phyloP scores from a whole-genome alignment of 2,329 filamentous ascomycete genomes.

The Xylaria sp. region DNA sequence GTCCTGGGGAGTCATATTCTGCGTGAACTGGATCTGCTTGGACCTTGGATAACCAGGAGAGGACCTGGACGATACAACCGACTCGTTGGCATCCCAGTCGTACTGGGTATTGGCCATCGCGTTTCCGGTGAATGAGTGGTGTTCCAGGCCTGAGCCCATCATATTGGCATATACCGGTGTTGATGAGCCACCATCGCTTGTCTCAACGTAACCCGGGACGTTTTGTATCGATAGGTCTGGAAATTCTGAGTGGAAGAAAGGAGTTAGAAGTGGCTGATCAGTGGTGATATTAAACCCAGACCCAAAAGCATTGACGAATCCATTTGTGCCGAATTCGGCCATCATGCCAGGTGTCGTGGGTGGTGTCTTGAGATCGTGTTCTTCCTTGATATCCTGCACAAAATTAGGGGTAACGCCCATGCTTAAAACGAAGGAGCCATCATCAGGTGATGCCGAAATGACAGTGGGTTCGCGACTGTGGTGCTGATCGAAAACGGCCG shows the following conservation, averaged over 20 bases:
- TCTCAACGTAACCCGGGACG: slow-evolving; percentile 59
- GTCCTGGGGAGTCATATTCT: slow-evolving; percentile 58
- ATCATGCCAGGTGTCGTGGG: slow-evolving; percentile 63
- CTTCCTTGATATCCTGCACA: slow-evolving; percentile 46
- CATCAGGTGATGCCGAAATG: slow-evolving; percentile 53
- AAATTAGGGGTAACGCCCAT: slow-evolving; percentile 37
- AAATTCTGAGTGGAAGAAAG: slow-evolving; percentile 60
- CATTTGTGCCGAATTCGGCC: slow-evolving; percentile 54
- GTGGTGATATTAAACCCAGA: slow-evolving; percentile 48
- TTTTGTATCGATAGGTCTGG: slow-evolving; percentile 54
- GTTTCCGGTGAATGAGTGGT: slow-evolving; percentile 48
- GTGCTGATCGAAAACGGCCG: slow-evolving; percentile 54
- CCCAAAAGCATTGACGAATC: slow-evolving; percentile 49
- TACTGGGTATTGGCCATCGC: slow-evolving; percentile 58
- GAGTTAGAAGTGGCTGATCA: slow-evolving; percentile 62
- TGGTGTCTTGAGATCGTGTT: slow-evolving; percentile 62
- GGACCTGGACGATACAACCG: slow-evolving; percentile 52
- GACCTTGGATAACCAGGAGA: slow-evolving; percentile 52
- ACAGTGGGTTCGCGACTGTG: slow-evolving; percentile 54
- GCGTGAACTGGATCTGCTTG: slow-evolving; percentile 59
- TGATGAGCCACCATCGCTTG: slow-evolving; percentile 56
- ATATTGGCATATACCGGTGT: slow-evolving; percentile 59
- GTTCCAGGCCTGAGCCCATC: slow-evolving; percentile 56
- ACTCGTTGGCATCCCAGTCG: slow-evolving; percentile 60
- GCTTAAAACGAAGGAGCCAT: slow-evolving; percentile 50